A percentile compares a stretch with the other conserved stretches of the same genome.
These are phyloP conservation scores for Lachnum nothofagi DNA, from an alignment of 2,329 filamentous ascomycete genomes.

Conservation along the genomic window DNA sequence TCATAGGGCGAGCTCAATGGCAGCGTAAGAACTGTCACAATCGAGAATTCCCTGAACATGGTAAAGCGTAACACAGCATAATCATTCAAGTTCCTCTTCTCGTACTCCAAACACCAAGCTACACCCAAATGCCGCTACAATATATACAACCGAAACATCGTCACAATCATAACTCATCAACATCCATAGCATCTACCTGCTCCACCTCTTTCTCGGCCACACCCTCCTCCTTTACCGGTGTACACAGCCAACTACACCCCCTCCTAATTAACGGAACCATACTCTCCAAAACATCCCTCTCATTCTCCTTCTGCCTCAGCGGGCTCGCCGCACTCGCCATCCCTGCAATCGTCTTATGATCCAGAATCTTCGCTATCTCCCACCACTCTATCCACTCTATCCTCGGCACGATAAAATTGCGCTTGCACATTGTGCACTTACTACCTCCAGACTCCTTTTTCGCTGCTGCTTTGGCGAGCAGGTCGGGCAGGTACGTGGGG, in stretches of 20 bases:
- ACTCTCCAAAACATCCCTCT: conserved; percentile 30
- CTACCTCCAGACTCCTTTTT: conserved; percentile 46
- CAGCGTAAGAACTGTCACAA: neutral
- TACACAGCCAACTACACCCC: conserved; percentile 34
- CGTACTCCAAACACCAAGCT: neutral
- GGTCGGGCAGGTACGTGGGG: conserved; percentile 20
- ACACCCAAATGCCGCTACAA: neutral
- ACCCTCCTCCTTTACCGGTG: conserved; percentile 17
- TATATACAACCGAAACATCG: neutral
- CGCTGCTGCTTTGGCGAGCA: conserved; percentile 29
- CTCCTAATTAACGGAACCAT: conserved; percentile 33
- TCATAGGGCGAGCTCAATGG: no score
- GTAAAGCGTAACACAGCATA: neutral
- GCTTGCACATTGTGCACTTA: conserved; percentile 48
- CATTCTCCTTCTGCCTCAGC: conserved; percentile 24
- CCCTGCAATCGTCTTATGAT: conserved; percentile 7
- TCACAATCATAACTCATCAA: conserved; percentile 3
- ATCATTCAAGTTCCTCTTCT: neutral
- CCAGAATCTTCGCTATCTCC: conserved; percentile 33
- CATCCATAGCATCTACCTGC: conserved; percentile 7
- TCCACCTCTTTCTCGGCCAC: neutral
- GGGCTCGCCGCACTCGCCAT: conserved; percentile 22
- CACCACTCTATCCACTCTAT: conserved; percentile 62
- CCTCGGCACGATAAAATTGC: conserved; percentile 45
- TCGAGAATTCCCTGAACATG: neutral